Evolutionary conservation across 1,284 basidiomycete genomes (phyloP), one percentile per base, ranked within the genome.

Genomic region (Pseudozyma thailandica): DNA sequence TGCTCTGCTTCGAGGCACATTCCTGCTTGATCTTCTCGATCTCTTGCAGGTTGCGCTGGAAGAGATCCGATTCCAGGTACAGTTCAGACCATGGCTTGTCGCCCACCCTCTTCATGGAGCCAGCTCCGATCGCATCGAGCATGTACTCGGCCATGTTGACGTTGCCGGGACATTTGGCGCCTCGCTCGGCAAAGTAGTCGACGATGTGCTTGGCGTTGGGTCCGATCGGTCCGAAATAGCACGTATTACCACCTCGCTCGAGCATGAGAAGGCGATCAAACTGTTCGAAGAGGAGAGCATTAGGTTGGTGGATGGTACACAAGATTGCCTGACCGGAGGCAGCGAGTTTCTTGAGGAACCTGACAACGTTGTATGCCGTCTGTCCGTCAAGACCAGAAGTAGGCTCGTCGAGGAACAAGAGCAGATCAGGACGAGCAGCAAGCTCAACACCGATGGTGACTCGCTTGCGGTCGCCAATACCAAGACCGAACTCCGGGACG

Each of bases 71-170:
- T n/a, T 70, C 63, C 37, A 27, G 46, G 53, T 52, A 64, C 81
- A 92, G 85, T 69, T 91, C 87, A 62, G 89, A 88, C 91, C 91
- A 93, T 73, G 92, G 54, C 43, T 47, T 48, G 44, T 53, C 46
- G 27, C 84, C 83, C 26, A 83, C 70, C 5, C 69, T 63, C 28
- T 58, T 61, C 45, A 74, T 57, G 8, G 77, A 75, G 15, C 83
- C 83, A 30, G 82, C 82, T n/a, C 83, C 83, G 33, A 83, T 83
- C 0, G 80, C 79, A 56, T 83, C 82, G 50, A 84, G 78, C 82
- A 83, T 83, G 63, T 72, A 91, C 45, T 84, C 83, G 37, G 83
- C 83, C 18, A 86, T 86, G 81, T 88, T 88, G 71, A 84, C 86
- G 16, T 43, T 55, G n/a, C 31, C 33, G n/a, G 86, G 86, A 35